phyloP scores from a whole-genome alignment of 208 protist species.

The Crithidia sp. region DNA sequence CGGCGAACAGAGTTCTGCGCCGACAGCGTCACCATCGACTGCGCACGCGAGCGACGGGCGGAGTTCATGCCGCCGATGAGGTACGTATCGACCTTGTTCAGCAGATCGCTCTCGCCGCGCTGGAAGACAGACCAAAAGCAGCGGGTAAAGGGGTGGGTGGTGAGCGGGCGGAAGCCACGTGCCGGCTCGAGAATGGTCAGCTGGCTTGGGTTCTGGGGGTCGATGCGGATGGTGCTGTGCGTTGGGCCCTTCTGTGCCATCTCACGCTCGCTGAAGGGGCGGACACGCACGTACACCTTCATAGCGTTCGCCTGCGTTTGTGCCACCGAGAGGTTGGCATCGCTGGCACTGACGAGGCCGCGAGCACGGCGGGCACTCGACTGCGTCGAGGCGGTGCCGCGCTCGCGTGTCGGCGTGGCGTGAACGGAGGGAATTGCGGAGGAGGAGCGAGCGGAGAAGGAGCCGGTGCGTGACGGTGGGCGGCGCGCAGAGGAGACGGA shows the following conservation, averaged over 20 bases:
- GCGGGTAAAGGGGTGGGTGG: conserved; percentile 72
- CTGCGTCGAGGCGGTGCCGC: background rate
- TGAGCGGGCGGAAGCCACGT: conserved; percentile 55
- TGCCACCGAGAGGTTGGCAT: background rate
- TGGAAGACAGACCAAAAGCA: conserved; percentile 89
- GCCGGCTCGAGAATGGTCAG: conserved; percentile 76
- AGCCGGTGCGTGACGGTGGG: conserved; percentile 1
- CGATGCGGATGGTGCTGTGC: conserved; percentile 78
- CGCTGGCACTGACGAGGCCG: background rate
- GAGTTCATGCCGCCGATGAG: conserved; percentile 58
- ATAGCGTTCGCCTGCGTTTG: conserved; percentile 66
- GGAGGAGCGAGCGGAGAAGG: conserved; percentile 11
- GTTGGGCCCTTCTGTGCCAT: conserved; percentile 37
- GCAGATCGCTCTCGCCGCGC: conserved; percentile 17
- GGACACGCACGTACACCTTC: conserved; percentile 88
- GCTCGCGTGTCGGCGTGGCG: conserved; percentile 22
- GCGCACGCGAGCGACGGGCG: conserved; percentile 33
- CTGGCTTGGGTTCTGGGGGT: conserved; percentile 67
- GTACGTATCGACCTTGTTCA: conserved; percentile 48
- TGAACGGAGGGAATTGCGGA: conserved; percentile 14
- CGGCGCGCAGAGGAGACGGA: conserved; percentile 20
- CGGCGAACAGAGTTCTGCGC: conserved; percentile 21
- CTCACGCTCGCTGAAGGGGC: conserved; percentile 87
- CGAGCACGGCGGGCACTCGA: conserved; percentile 14
- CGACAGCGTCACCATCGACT: conserved; percentile 24